phyloP scores from a whole-genome alignment of 164 flowering plant genomes.

The Aristolochia californica region DNA sequence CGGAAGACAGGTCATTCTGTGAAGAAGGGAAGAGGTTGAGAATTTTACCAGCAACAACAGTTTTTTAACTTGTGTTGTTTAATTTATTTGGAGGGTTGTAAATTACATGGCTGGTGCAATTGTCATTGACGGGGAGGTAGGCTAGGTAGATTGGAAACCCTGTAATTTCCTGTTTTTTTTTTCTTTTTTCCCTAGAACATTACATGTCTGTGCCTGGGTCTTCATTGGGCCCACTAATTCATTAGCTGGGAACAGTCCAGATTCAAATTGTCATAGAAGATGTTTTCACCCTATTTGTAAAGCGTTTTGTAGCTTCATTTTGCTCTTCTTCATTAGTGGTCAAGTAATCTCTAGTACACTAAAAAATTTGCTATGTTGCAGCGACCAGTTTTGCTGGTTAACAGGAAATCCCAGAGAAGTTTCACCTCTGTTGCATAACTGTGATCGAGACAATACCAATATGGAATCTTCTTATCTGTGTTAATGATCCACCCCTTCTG shows the following conservation, averaged over 20 bases:
- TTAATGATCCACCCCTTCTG: too few relatives aligned
- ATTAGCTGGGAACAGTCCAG: slow-evolving; percentile 8
- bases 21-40: slow-evolving; percentile 9
- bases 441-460: too few relatives aligned
- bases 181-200: not conserved
- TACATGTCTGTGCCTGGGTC: slow-evolving; percentile 12
- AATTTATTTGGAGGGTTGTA: slow-evolving; percentile 6
- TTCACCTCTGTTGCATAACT: too few relatives aligned
- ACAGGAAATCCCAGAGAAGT: too few relatives aligned
- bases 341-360: too few relatives aligned
- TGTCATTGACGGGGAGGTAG: slow-evolving; percentile 9
- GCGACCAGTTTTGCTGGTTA: too few relatives aligned
- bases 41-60: not conserved
- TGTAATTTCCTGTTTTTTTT: slow-evolving; percentile 6
- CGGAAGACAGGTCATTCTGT: slow-evolving; percentile 87
- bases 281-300: not conserved
- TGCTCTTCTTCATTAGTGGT: too few relatives aligned
- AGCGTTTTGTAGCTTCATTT: too few relatives aligned
- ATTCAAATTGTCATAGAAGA: slow-evolving; percentile 3
- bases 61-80: not conserved
- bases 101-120: slow-evolving; percentile 12
- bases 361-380: too few relatives aligned
- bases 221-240: slow-evolving; percentile 16
- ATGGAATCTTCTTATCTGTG: too few relatives aligned
- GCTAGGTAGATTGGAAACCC: slow-evolving; percentile 4